A percentile compares a stretch with the other conserved stretches of the same genome.
Conservation (phyloP, 306 rosid genomes). For the Malus asiatica region DNA sequence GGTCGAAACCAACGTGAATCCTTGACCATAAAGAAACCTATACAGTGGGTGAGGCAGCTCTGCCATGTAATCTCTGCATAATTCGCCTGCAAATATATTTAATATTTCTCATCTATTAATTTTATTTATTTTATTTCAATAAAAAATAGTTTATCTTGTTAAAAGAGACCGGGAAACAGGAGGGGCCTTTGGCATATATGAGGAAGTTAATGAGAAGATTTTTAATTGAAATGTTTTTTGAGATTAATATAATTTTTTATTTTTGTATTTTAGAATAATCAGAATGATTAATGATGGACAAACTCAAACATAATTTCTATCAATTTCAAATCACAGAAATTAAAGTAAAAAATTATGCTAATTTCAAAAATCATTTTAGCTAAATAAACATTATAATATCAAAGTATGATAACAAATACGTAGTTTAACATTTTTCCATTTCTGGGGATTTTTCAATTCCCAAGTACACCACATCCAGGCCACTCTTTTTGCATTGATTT, state of each 20-base stretch:
- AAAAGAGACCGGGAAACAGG: constrained; percentile 19
- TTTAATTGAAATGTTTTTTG: no score
- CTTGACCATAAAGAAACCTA: constrained; percentile 43
- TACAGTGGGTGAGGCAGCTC: not conserved
- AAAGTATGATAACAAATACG: constrained; percentile 3
- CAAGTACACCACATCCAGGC: constrained; percentile 28
- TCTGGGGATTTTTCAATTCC: constrained; percentile 37
- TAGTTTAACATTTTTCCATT: constrained; percentile 32
- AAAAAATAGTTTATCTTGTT: constrained; percentile 5
- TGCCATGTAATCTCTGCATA: not conserved
- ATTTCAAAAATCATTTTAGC: no score
- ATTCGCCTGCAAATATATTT: not conserved
- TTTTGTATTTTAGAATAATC: no score
- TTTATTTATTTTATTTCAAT: no score
- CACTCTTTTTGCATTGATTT: constrained; percentile 21
- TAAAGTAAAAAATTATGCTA: no score
- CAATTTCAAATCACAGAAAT: no score
- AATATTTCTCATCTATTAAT: not conserved
- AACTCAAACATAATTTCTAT: rapidly evolving
- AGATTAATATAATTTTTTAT: no score
- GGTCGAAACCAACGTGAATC: constrained; percentile 34
- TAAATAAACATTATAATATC: no score
- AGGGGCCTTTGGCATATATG: constrained; percentile 27
- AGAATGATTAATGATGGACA: no score
- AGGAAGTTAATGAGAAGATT: constrained; percentile 7